These are phyloP conservation scores for Mitragyna speciosa DNA, from an alignment of 257 asterid genomes.

Conservation along the genomic window DNA sequence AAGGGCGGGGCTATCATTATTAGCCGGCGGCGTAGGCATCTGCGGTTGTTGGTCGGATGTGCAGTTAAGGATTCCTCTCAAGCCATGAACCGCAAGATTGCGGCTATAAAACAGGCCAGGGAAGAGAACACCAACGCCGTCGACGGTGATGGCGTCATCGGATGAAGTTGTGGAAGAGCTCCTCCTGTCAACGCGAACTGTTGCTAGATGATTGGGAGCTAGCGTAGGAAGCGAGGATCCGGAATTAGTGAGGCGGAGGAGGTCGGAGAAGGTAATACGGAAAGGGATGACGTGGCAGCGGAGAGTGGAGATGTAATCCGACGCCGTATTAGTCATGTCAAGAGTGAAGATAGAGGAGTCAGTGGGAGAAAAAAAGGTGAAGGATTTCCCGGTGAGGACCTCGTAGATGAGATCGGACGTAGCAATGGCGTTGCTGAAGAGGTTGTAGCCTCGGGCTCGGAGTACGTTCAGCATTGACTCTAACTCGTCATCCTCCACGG, in stretches of 20 bases:
- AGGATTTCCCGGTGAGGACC: constrained; percentile 20
- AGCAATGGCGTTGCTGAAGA: constrained; percentile 40
- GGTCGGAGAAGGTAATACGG: constrained; percentile 23
- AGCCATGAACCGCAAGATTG: constrained; percentile 37
- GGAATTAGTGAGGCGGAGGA: constrained; percentile 15
- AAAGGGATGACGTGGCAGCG: constrained; percentile 38
- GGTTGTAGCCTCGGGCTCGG: constrained; percentile 30
- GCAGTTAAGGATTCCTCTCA: constrained; percentile 33
- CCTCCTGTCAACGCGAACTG: background rate
- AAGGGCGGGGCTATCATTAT: background rate
- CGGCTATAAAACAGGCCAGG: constrained; percentile 35
- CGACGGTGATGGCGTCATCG: constrained; percentile 17
- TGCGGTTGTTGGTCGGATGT: background rate
- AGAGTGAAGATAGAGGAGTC: constrained; percentile 31
- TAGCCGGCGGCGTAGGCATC: background rate
- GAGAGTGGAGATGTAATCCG: constrained; percentile 30
- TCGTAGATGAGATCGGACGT: constrained; percentile 33
- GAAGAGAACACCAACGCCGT: constrained; percentile 17
- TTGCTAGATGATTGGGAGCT: background rate
- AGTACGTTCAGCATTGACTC: constrained; percentile 26
- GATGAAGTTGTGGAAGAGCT: background rate
- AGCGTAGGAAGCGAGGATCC: constrained; percentile 20
- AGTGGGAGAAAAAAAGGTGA: constrained; percentile 38
- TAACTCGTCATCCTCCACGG: constrained; percentile 27
- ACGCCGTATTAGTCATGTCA: constrained; percentile 32